Conservation (phyloP, 176 grass and related monocot genomes). For the Carex kokanica region DNA sequence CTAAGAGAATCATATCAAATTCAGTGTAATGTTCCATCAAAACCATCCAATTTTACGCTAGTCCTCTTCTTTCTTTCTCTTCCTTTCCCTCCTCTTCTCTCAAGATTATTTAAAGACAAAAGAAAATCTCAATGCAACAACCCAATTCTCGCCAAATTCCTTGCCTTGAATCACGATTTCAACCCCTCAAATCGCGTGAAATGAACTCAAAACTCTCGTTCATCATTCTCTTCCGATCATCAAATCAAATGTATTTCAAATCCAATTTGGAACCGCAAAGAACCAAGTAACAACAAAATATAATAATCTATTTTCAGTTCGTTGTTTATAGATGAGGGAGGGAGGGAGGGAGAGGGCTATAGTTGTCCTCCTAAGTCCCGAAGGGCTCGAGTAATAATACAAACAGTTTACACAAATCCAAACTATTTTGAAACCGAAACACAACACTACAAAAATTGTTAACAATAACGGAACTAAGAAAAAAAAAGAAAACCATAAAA, state of each 20-base stretch:
- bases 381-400: not conserved
- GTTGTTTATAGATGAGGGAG: not conserved
- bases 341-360: not conserved
- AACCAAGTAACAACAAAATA: not conserved
- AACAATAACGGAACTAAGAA: slow-evolving; percentile 16
- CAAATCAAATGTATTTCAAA: no score
- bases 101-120: not conserved
- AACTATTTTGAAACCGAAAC: not conserved
- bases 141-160: no score
- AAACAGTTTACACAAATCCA: not conserved
- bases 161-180: no score
- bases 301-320: not conserved
- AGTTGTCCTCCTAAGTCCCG: not conserved
- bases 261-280: not conserved
- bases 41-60: no score
- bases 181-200: no score
- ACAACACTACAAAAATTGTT: slow-evolving; percentile 4
- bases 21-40: no score
- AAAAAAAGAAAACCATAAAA: slow-evolving; percentile 1
- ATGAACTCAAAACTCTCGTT: no score
- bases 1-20: no score
- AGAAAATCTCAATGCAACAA: not conserved
- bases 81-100: no score
- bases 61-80: no score
- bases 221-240: no score